Conservation (phyloP, 176 grass and related monocot genomes). For the Oryza punctata region DNA sequence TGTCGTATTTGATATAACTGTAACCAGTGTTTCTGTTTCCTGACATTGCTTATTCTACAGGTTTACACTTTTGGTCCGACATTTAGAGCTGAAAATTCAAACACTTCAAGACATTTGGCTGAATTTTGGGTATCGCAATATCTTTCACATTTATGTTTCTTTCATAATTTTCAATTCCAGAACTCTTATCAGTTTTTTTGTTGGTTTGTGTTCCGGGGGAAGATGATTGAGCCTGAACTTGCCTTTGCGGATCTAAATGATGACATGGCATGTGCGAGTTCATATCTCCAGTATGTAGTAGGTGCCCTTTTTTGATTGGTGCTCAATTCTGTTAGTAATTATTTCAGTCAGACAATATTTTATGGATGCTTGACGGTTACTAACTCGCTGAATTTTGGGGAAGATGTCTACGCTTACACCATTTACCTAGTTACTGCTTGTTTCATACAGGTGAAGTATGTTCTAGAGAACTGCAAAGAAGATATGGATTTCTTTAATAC, state of each 20-base stretch:
- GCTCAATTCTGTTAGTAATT: conserved; percentile 9
- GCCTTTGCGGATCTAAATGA: conserved; percentile 98
- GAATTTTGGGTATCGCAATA: conserved; percentile 93
- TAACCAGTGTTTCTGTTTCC: conserved; percentile 30
- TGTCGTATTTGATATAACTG: conserved; percentile 28
- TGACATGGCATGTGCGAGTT: conserved; percentile 99
- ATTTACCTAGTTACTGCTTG: conserved; percentile 34
- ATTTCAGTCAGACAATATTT: conserved; percentile 9
- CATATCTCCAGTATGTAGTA: conserved; percentile 99
- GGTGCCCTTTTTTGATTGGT: conserved; percentile 59
- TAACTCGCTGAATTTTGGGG: background rate
- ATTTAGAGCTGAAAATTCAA: conserved; percentile 99
- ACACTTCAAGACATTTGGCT: conserved; percentile 97
- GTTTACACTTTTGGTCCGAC: conserved; percentile 98
- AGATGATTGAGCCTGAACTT: conserved; percentile 99
- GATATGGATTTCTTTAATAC: conserved; percentile 98
- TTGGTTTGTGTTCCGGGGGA: conserved; percentile 29
- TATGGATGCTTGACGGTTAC: background rate
- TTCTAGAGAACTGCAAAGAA: conserved; percentile 94
- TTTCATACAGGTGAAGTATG: conserved; percentile 79
- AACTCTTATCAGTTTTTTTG: conserved; percentile 39
- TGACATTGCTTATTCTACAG: conserved; percentile 53
- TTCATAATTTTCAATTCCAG: conserved; percentile 22
- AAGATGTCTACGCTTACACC: background rate
- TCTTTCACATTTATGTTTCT: conserved; percentile 29